phyloP scores from a whole-genome alignment of 768 basidiomycete genomes.

The Cystobasidium ongulense region DNA sequence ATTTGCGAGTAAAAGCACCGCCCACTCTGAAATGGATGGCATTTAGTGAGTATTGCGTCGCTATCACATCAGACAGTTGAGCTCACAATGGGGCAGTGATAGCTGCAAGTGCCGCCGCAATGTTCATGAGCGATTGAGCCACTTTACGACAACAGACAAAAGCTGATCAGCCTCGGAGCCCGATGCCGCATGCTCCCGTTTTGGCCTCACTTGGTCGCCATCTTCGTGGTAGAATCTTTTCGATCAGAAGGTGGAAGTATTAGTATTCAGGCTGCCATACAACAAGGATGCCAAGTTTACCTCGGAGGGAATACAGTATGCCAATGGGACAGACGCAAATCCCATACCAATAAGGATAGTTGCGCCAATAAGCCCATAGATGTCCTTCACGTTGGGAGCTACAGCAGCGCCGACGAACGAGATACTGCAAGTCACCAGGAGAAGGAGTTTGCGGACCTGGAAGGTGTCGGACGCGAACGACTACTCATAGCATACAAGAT shows the following conservation, averaged over 20 bases:
- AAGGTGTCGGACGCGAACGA: conserved; percentile 11
- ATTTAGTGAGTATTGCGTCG: too few relatives aligned
- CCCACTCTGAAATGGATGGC: background rate
- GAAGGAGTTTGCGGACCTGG: background rate
- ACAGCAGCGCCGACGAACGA: conserved; percentile 8
- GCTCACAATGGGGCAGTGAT: background rate
- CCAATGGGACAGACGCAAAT: conserved; percentile 5
- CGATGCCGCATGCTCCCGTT: background rate
- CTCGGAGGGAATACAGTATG: conserved; percentile 16
- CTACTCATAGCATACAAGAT: background rate
- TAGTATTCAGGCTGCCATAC: background rate
- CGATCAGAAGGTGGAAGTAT: background rate
- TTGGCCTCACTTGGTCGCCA: conserved; percentile 3
- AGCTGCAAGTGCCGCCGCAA: background rate
- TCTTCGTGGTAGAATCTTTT: background rate
- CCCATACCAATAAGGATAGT: conserved; percentile 11
- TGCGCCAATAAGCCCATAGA: conserved; percentile 3
- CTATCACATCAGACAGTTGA: too few relatives aligned
- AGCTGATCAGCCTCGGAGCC: background rate
- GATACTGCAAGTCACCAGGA: background rate
- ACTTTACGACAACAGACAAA: background rate
- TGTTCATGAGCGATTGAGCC: conserved; percentile 8
- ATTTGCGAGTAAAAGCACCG: background rate
- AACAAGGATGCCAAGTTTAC: background rate
- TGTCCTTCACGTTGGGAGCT: background rate